Conservation (phyloP, 148 eudicot species). For the Nyssa sinensis region DNA sequence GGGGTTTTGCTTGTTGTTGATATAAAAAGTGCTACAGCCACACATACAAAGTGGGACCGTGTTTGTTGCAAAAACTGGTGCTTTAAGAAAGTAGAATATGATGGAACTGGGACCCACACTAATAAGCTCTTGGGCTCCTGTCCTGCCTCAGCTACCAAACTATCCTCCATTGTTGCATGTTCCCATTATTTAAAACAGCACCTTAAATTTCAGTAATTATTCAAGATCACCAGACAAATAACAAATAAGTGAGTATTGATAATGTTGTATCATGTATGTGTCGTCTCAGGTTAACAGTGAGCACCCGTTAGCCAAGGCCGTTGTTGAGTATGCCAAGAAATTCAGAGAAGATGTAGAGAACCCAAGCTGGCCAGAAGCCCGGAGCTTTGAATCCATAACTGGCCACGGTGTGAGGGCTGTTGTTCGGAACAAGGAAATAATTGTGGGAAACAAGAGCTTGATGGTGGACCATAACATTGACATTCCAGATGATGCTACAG, state of each 20-base stretch:
- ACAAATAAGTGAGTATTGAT: neutral
- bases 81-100: too few species aligned
- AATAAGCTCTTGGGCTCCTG: too few species aligned
- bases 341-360: constrained; percentile 58
- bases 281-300: constrained; percentile 74
- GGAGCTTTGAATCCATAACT: constrained; percentile 58
- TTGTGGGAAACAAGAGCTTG: constrained; percentile 81
- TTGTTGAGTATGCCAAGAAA: constrained; percentile 81
- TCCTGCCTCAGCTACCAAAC: too few species aligned
- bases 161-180: neutral
- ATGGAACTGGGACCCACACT: too few species aligned
- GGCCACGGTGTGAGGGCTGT: constrained; percentile 84
- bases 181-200: neutral
- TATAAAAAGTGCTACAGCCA: too few species aligned
- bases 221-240: neutral
- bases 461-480: constrained; percentile 55
- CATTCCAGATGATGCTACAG: constrained; percentile 64
- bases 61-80: too few species aligned
- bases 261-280: neutral
- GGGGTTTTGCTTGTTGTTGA: too few species aligned
- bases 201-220: neutral
- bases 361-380: constrained; percentile 61
- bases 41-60: too few species aligned
- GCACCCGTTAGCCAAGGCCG: constrained; percentile 91
- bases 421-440: constrained; percentile 54